These are phyloP conservation scores for Diutina siamensis DNA, from an alignment of 1,139 yeast genomes.

Conservation along the genomic window DNA sequence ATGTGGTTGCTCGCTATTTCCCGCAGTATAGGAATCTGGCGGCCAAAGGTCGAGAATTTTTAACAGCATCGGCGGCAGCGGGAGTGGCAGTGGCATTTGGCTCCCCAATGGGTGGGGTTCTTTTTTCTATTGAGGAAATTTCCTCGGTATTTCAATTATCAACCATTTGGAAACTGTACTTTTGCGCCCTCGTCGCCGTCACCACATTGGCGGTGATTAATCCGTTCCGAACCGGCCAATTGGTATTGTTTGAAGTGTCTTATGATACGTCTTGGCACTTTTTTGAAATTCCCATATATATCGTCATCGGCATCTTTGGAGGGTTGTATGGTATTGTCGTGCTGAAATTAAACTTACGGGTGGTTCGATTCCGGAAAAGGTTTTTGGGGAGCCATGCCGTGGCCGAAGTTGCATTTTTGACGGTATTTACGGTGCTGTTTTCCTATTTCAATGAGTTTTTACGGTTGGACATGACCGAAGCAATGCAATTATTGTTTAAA, in stretches of 20 bases:
- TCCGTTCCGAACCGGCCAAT: conserved; percentile 90
- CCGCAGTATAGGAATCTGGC: conserved; percentile 33
- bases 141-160: conserved; percentile 60
- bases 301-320: conserved; percentile 77
- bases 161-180: conserved; percentile 85
- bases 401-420: conserved; percentile 59
- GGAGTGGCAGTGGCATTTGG: conserved; percentile 73
- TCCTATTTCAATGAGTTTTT: conserved; percentile 70
- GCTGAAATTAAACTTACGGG: conserved; percentile 67
- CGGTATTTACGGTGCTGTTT: conserved; percentile 49
- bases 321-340: conserved; percentile 82
- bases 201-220: conserved; percentile 64
- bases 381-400: conserved; percentile 43
- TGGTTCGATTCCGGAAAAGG: conserved; percentile 67
- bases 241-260: conserved; percentile 80
- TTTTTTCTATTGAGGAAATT: conserved; percentile 66
- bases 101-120: conserved; percentile 63
- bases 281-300: conserved; percentile 73
- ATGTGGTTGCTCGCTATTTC: conserved; percentile 47
- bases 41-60: conserved; percentile 41
- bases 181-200: conserved; percentile 83
- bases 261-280: conserved; percentile 83
- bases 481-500: conserved; percentile 81
- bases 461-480: conserved; percentile 84
- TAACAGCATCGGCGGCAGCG: conserved; percentile 54